phyloP scores from a whole-genome alignment of 2,329 filamentous ascomycete genomes.

The Colletotrichum magnum region DNA sequence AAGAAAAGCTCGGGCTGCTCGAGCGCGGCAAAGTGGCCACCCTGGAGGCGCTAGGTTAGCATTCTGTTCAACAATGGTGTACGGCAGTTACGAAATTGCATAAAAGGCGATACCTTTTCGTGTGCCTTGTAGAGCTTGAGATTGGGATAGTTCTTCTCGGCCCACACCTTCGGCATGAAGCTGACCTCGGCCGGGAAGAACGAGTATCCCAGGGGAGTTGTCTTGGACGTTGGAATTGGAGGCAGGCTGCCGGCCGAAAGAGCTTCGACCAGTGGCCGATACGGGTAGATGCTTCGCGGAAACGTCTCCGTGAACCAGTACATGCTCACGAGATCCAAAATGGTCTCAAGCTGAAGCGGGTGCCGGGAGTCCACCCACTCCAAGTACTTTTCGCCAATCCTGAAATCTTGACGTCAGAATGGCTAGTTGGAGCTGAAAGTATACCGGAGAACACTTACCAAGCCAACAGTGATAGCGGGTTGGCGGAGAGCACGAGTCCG shows the following conservation, averaged over 20 bases:
- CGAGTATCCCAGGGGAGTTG: slow-evolving; percentile 63
- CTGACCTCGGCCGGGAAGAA: slow-evolving; percentile 59
- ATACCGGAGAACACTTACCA: slow-evolving; percentile 53
- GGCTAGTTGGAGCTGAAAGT: not conserved
- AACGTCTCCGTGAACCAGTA: slow-evolving; percentile 70
- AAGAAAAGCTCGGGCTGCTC: slow-evolving; percentile 36
- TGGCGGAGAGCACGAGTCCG: slow-evolving; percentile 66
- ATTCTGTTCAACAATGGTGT: too few relatives aligned
- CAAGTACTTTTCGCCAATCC: slow-evolving; percentile 70
- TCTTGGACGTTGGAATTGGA: slow-evolving; percentile 47
- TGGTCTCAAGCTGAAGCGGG: slow-evolving; percentile 55
- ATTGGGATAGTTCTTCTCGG: slow-evolving; percentile 43
- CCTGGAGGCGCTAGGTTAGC: not conserved
- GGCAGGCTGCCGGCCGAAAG: not conserved
- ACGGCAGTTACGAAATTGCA: rapidly evolving
- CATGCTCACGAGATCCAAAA: slow-evolving; percentile 64
- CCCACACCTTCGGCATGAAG: slow-evolving; percentile 53
- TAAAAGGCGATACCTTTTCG: slow-evolving; percentile 13
- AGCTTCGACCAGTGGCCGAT: slow-evolving; percentile 48
- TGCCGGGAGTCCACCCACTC: slow-evolving; percentile 63
- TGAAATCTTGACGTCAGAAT: slow-evolving; percentile 38
- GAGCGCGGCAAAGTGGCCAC: slow-evolving; percentile 34
- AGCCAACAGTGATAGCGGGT: slow-evolving; percentile 68
- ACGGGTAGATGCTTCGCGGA: slow-evolving; percentile 64
- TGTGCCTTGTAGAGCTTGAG: slow-evolving; percentile 33